Base-by-base conservation (phyloP, 192 early-diverging fungal species). In the Allomyces arbusculus region DNA sequence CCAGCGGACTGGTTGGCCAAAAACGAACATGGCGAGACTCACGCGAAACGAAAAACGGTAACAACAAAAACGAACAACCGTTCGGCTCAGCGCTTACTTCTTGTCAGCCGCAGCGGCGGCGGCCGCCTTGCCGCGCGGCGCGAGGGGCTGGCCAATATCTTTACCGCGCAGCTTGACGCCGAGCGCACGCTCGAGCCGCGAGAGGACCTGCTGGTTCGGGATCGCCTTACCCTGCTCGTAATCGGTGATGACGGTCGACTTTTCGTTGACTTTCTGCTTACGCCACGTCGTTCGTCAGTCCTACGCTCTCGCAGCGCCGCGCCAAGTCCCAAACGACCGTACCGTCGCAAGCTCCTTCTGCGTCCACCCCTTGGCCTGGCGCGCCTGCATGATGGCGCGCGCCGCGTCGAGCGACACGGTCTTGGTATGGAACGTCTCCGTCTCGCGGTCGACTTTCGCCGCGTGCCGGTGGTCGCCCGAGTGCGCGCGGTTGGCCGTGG, bases 151-250 rank as follows among this genome's bases (percentile, higher is more conserved):
- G 50, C 85, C 85, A 69, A 87, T 87, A 44, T 80, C 82, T 70
- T 84, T 84, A 23, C 91, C 93, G 44, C 90, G 71, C 62, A 97
- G 74, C 80, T 91, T 97, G 63, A 97, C 82, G 55, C 86, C 91
- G 50, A 97, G 75, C 22, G 78, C 83, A 28, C 90, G 79, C 80
- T 97, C 94, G 74, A 97, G 74, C 76, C 93, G 94, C 24, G 76
- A 79, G 25, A 97, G 79, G 62, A 94, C 76, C 76, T 93, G 88
- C 73, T 91, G 92, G 78, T 91, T 93, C 64, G 91, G 92, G 67
- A 89, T 86, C 40, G 85, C 85, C 71, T 82, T 81, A 5, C 89
- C 88, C 66, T 78, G 73, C 76, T 97, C 94, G 69, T 94, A 97
- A 72, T 95, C 94, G 70, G 85, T 84, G 28, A 97, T 82, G 64